Evolutionary conservation across 805 yeast genomes (phyloP).

Genomic region (Yarrowia sp.): DNA sequence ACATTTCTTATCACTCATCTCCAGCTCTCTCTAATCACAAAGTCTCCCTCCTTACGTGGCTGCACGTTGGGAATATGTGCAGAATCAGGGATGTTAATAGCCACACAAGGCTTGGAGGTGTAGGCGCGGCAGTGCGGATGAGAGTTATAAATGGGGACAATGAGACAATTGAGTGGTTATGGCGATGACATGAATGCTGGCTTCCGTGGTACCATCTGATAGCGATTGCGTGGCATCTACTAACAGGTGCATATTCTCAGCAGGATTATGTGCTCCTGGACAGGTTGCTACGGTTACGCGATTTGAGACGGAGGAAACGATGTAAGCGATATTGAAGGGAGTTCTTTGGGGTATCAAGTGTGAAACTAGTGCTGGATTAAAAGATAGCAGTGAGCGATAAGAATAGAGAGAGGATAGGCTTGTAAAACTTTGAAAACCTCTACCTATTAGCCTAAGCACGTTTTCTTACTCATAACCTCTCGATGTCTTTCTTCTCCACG

Average conservation of each 20-base stretch:
- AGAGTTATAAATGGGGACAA: neutral
- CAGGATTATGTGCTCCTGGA: conserved; percentile 5
- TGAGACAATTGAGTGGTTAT: conserved; percentile 8
- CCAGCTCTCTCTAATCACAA: neutral
- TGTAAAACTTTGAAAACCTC: no score
- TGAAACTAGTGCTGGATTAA: no score
- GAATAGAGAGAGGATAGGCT: no score
- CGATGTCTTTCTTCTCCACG: neutral
- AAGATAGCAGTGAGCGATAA: no score
- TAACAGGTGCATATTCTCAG: conserved; percentile 12
- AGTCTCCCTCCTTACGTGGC: conserved; percentile 21
- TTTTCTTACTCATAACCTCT: neutral
- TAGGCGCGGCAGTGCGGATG: neutral
- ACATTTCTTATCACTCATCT: neutral
- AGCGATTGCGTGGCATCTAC: neutral
- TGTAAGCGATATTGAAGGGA: no score
- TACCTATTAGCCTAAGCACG: no score
- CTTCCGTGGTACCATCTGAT: no score
- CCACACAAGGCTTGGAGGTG: conserved; percentile 15
- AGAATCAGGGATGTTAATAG: conserved; percentile 19
- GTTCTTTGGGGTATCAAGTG: no score
- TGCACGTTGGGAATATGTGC: conserved; percentile 10
- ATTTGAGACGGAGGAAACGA: no score
- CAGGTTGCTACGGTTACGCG: conserved; percentile 9
- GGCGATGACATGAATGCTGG: no score